Percentiles rank a stretch among this genome's conserved stretches.
phyloP scores from a whole-genome alignment of 805 yeast species.

The Candida schatavii region DNA sequence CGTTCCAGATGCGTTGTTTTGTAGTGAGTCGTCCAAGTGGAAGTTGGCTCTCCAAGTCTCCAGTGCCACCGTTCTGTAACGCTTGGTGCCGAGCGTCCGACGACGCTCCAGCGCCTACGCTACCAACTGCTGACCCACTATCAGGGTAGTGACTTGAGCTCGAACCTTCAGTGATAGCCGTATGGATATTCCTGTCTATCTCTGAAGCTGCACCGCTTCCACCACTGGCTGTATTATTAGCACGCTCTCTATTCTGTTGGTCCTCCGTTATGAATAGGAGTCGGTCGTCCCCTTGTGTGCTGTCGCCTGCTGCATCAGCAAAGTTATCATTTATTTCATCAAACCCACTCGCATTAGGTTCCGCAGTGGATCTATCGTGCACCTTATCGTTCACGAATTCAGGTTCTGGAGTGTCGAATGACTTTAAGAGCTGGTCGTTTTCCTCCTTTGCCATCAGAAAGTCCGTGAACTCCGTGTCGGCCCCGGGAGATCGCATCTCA shows the following conservation, averaged over 20 bases:
- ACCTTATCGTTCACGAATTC: not conserved
- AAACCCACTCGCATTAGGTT: not conserved
- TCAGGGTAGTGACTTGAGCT: not conserved
- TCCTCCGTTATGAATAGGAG: not conserved
- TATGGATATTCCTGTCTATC: constrained; percentile 17
- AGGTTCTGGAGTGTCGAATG: constrained; percentile 10
- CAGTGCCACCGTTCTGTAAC: too few relatives aligned
- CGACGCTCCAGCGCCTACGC: too few relatives aligned
- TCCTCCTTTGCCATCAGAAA: not conserved
- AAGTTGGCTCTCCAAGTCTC: constrained; percentile 3
- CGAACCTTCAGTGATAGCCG: constrained; percentile 15
- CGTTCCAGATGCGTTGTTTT: constrained; percentile 29
- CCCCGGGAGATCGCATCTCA: not conserved
- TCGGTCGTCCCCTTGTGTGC: not conserved
- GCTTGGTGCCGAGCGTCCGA: too few relatives aligned
- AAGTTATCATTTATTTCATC: not conserved
- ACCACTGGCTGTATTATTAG: too few relatives aligned
- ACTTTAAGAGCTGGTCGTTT: constrained; percentile 7
- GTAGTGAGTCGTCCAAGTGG: constrained; percentile 20
- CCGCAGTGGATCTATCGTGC: not conserved
- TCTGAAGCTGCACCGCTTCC: constrained; percentile 9
- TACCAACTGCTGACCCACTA: too few relatives aligned
- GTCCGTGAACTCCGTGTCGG: not conserved
- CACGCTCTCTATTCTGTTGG: not conserved
- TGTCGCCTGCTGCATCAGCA: not conserved